These are phyloP conservation scores for Claviceps paspali DNA, from an alignment of 2,329 filamentous ascomycete species.

Conservation along the genomic window DNA sequence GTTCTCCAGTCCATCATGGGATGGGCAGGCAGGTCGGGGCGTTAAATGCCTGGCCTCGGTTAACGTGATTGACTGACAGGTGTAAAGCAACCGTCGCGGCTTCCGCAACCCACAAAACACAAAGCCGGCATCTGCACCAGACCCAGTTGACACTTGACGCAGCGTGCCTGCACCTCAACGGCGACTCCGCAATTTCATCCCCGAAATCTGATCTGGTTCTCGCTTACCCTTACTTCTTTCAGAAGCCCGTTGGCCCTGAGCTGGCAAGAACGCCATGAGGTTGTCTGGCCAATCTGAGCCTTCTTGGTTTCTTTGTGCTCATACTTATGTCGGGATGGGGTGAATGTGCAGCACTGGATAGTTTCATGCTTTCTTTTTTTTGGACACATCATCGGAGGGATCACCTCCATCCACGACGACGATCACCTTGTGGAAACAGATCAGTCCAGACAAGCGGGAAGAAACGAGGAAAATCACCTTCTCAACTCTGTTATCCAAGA, in stretches of 20 bases:
- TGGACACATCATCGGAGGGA: not conserved
- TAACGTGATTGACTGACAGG: not conserved
- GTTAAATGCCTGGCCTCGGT: not conserved
- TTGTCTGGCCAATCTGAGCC: not conserved
- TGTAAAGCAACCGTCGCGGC: conserved; percentile 1
- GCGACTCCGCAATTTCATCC: not conserved
- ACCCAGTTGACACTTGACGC: not conserved
- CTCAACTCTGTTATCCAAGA: conserved; percentile 22
- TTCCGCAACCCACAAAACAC: conserved; percentile 1
- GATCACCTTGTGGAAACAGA: not conserved
- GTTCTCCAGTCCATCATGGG: too few species aligned
- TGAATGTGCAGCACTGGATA: not conserved
- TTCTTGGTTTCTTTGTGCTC: not conserved
- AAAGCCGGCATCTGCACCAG: not conserved
- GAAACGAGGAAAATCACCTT: not conserved
- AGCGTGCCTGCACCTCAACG: not conserved
- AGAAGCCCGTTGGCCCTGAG: not conserved
- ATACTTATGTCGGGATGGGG: not conserved
- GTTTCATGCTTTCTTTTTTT: not conserved
- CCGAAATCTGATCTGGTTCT: not conserved
- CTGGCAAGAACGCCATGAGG: conserved; percentile 4
- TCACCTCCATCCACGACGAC: not conserved
- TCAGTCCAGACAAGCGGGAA: not conserved
- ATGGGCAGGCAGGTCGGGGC: too few species aligned
- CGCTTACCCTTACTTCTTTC: conserved; percentile 7